These are phyloP conservation scores for Meyerozyma sp. DNA, from an alignment of 1,139 yeast species.

Conservation along the genomic window DNA sequence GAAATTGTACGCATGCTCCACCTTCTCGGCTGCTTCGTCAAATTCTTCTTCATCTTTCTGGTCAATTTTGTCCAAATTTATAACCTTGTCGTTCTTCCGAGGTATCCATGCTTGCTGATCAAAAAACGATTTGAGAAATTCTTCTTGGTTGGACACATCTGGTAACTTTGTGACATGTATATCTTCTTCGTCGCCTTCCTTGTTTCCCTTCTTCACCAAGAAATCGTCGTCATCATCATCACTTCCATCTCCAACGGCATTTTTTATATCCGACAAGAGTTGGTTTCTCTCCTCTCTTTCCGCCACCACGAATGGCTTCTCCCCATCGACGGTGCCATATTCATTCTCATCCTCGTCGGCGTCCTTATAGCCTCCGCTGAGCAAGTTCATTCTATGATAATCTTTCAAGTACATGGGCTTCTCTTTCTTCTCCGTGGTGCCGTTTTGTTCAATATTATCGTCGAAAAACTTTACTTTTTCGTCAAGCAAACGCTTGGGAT, in stretches of 20 bases:
- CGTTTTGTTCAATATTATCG: constrained; percentile 40
- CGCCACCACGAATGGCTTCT: constrained; percentile 64
- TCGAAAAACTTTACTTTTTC: constrained; percentile 67
- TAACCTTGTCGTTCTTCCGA: constrained; percentile 45
- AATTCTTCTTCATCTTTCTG: constrained; percentile 78
- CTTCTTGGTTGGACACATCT: constrained; percentile 65
- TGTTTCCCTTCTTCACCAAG: constrained; percentile 48
- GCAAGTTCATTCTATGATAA: constrained; percentile 78
- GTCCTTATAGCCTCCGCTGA: constrained; percentile 53
- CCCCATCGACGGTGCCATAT: constrained; percentile 47
- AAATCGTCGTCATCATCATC: constrained; percentile 38
- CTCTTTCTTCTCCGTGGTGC: constrained; percentile 32
- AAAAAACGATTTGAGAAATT: constrained; percentile 68
- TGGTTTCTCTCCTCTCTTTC: constrained; percentile 72
- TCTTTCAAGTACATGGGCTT: constrained; percentile 89
- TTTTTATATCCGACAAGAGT: constrained; percentile 69
- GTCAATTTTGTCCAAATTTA: constrained; percentile 52
- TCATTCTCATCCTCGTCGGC: constrained; percentile 40
- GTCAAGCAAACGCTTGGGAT: constrained; percentile 62
- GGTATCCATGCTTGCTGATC: constrained; percentile 89
- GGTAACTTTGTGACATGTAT: constrained; percentile 42
- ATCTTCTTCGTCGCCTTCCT: constrained; percentile 7
- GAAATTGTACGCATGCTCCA: constrained; percentile 90
- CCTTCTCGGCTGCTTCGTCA: constrained; percentile 86
- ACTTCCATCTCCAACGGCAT: constrained; percentile 50